These are phyloP conservation scores for Pisolithus microcarpus DNA, from an alignment of 768 basidiomycete genomes.

Conservation along the genomic window DNA sequence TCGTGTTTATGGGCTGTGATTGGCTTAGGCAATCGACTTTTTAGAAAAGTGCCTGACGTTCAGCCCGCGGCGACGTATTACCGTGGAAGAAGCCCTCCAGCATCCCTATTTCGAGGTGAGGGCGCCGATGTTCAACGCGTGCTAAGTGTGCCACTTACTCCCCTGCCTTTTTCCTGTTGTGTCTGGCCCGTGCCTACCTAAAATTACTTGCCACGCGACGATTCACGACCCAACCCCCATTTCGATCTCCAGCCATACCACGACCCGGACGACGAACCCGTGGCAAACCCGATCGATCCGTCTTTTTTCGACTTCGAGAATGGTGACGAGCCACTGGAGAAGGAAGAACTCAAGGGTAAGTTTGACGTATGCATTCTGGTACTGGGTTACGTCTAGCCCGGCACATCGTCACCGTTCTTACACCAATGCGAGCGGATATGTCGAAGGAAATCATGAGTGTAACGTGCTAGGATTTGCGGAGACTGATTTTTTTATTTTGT, in stretches of 20 bases:
- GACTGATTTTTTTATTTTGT: neutral
- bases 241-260: slow-evolving; percentile 62
- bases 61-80: slow-evolving; percentile 80
- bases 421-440: too few relatives aligned
- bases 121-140: slow-evolving; percentile 1
- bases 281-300: slow-evolving; percentile 66
- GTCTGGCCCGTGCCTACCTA: neutral
- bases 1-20: neutral
- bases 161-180: neutral
- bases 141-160: neutral
- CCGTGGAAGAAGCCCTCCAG: slow-evolving; percentile 77
- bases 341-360: slow-evolving; percentile 64
- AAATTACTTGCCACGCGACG: neutral
- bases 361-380: neutral
- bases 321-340: slow-evolving; percentile 48
- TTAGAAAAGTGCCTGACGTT: slow-evolving; percentile 79
- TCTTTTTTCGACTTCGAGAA: slow-evolving; percentile 82
- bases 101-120: slow-evolving; percentile 84
- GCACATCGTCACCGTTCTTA: too few relatives aligned
- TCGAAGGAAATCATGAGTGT: neutral
- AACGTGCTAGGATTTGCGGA: neutral
- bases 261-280: slow-evolving; percentile 84
- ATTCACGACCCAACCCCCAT: neutral
- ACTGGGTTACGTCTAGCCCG: neutral
- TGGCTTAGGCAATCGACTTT: slow-evolving; percentile 60